phyloP scores from a whole-genome alignment of 306 rosid species.

The Malus asiatica region DNA sequence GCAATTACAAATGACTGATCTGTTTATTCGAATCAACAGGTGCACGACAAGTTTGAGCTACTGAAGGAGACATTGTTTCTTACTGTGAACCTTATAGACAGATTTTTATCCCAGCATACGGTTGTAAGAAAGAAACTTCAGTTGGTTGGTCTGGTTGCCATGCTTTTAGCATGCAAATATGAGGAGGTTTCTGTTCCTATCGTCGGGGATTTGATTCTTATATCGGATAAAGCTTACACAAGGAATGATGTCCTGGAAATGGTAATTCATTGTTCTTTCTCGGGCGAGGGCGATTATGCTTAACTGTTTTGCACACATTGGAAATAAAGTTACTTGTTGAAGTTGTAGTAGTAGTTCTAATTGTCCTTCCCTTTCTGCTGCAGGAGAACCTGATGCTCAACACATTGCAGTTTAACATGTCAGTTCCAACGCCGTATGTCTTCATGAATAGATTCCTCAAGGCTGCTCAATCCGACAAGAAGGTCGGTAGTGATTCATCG shows the following conservation, averaged over 20 bases:
- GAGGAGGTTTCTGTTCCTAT: constrained; percentile 94
- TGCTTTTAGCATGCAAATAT: constrained; percentile 97
- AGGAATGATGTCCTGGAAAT: constrained; percentile 74
- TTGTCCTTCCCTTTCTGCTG: neutral
- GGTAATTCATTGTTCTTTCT: constrained; percentile 40
- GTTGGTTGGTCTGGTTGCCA: constrained; percentile 89
- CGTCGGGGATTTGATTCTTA: constrained; percentile 76
- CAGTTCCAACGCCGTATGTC: constrained; percentile 81
- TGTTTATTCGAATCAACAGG: constrained; percentile 40
- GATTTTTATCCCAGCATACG: constrained; percentile 58
- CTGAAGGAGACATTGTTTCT: constrained; percentile 89
- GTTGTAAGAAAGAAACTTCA: constrained; percentile 90
- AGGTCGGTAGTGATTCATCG: constrained; percentile 28
- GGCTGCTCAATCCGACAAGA: constrained; percentile 84
- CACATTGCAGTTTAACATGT: constrained; percentile 79
- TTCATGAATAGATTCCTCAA: constrained; percentile 82
- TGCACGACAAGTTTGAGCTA: constrained; percentile 93
- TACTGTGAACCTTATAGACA: constrained; percentile 66
- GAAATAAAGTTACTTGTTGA: neutral
- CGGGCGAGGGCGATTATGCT: neutral
- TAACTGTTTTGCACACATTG: neutral
- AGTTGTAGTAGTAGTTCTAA: neutral
- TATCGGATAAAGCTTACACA: constrained; percentile 86
- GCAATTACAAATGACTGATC: neutral
- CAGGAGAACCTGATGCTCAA: constrained; percentile 87